phyloP scores from a whole-genome alignment of 1,284 basidiomycete species.

The Clitocybe nebularis region DNA sequence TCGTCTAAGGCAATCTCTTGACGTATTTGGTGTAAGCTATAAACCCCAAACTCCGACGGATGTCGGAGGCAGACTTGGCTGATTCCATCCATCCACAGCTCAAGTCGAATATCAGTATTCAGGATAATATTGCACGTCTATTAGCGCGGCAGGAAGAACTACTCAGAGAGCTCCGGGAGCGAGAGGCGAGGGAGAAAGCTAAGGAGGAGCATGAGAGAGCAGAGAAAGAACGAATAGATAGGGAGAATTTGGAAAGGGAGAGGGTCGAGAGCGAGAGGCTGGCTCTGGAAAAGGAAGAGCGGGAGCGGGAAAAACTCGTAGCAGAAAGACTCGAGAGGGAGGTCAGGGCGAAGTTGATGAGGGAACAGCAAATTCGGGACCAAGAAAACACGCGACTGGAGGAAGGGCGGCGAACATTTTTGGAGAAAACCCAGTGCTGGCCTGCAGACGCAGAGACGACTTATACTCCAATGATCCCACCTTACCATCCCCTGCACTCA shows the following conservation, averaged over 20 bases:
- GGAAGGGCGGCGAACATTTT: not conserved
- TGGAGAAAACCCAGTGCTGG: not conserved
- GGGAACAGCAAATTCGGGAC: not conserved
- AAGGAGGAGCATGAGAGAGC: not conserved
- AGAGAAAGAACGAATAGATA: not conserved
- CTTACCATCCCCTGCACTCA: not conserved
- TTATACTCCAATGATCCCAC: not conserved
- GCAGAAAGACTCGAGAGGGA: not conserved
- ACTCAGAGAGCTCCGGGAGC: not conserved
- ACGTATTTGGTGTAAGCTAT: constrained; percentile 7
- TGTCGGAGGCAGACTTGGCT: not conserved
- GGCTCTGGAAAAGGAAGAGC: not conserved
- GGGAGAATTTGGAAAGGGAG: not conserved
- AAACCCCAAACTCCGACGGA: not conserved
- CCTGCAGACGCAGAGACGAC: not conserved
- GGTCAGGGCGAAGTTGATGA: not conserved
- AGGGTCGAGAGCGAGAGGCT: not conserved
- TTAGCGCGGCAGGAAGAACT: constrained; percentile 3
- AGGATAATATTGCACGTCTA: constrained; percentile 1
- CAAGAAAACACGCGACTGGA: not conserved
- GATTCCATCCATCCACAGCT: not conserved
- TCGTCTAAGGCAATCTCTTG: constrained; percentile 4
- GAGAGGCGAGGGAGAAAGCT: not conserved
- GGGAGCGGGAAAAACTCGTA: not conserved
- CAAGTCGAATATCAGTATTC: constrained; percentile 5